phyloP scores from a whole-genome alignment of 2,329 filamentous ascomycete genomes.

The Coniochaeta prunicola region DNA sequence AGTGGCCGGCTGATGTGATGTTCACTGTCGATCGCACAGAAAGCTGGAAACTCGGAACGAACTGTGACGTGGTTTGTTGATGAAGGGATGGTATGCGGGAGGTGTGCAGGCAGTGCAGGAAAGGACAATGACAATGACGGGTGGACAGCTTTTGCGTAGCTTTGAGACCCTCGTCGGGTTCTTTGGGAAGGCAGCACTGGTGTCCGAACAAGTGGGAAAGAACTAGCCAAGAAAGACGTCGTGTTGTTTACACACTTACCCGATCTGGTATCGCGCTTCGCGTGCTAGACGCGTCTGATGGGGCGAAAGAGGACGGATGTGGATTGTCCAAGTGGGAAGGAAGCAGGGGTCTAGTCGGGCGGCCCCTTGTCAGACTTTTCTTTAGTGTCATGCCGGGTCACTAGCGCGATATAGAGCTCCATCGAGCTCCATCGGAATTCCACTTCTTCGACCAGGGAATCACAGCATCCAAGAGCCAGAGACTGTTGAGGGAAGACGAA shows the following conservation, averaged over 20 bases:
- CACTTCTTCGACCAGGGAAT: not conserved
- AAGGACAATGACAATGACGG: not conserved
- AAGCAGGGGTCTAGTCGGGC: not conserved
- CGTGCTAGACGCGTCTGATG: not conserved
- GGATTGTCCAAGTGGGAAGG: not conserved
- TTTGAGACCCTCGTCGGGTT: not conserved
- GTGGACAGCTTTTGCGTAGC: not conserved
- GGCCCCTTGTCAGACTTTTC: not conserved
- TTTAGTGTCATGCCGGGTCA: not conserved
- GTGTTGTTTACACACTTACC: slow-evolving; percentile 5
- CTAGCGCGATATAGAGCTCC: not conserved
- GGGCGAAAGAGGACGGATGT: not conserved
- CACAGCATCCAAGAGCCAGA: not conserved
- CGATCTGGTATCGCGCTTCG: not conserved
- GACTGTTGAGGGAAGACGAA: not conserved
- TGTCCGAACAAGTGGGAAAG: not conserved
- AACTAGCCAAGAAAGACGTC: not conserved
- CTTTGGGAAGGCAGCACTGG: not conserved
- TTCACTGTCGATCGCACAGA: not conserved
- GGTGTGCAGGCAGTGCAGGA: not conserved
- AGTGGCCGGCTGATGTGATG: not conserved
- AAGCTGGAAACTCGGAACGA: not conserved
- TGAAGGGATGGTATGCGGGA: not conserved
- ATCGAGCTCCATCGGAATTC: not conserved
- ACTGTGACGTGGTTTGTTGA: not conserved